phyloP scores from a whole-genome alignment of 257 asterid genomes.

The Fraxinus americana region DNA sequence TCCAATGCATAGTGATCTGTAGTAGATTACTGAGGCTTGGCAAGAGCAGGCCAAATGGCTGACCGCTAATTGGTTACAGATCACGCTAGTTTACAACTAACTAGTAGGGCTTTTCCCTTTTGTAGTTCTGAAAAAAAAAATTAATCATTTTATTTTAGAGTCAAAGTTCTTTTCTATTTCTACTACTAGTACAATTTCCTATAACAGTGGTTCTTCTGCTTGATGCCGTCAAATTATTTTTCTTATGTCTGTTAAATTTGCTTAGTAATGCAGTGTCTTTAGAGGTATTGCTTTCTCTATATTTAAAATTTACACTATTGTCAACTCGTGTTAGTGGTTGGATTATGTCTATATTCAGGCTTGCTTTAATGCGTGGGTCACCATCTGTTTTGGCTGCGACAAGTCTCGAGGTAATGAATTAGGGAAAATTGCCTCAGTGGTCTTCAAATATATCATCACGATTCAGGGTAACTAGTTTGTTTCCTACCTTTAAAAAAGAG shows the following conservation, averaged over 20 bases:
- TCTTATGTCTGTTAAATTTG: background rate
- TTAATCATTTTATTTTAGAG: constrained; percentile 53
- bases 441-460: background rate
- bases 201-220: constrained; percentile 16
- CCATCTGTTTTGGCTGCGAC: background rate
- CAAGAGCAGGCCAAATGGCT: constrained; percentile 41
- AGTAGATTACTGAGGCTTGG: constrained; percentile 25
- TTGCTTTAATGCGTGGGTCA: background rate
- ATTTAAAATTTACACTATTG: background rate
- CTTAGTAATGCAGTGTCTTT: background rate
- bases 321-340: background rate
- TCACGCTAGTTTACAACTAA: constrained; percentile 36
- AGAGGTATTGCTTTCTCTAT: background rate
- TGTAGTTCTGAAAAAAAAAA: constrained; percentile 50
- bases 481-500: background rate
- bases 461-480: background rate
- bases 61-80: constrained; percentile 41
- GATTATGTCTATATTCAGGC: background rate
- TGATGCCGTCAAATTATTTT: background rate
- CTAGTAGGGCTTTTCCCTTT: constrained; percentile 43
- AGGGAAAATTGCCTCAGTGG: background rate
- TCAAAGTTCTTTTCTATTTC: constrained; percentile 37
- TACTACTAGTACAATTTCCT: constrained; percentile 38
- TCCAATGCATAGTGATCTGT: constrained; percentile 25
- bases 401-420: background rate